These are phyloP conservation scores for Dioszegia crocea DNA, from an alignment of 768 basidiomycete genomes.

Conservation along the genomic window DNA sequence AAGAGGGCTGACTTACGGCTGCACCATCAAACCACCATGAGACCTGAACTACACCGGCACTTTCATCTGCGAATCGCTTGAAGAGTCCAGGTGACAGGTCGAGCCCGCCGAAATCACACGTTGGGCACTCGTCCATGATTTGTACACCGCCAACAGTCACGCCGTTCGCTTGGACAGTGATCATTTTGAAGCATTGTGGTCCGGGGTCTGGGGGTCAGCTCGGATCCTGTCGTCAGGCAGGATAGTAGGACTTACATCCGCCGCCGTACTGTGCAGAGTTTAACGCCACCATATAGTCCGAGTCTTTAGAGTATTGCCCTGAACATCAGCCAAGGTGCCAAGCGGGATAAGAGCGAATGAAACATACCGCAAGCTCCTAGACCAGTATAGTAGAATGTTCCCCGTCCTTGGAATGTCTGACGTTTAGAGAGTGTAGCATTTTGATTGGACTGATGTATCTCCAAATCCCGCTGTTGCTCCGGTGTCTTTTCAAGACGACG, in stretches of 20 bases:
- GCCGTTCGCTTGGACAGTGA: slow-evolving; percentile 37
- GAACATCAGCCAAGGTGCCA: background rate
- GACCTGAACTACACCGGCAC: slow-evolving; percentile 29
- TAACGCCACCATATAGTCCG: slow-evolving; percentile 38
- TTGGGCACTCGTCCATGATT: slow-evolving; percentile 43
- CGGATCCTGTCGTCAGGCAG: background rate
- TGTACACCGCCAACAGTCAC: slow-evolving; percentile 31
- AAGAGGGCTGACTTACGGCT: slow-evolving; percentile 7
- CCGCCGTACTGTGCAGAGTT: slow-evolving; percentile 40
- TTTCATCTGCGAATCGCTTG: slow-evolving; percentile 27
- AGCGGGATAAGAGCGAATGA: background rate
- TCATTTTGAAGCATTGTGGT: slow-evolving; percentile 43
- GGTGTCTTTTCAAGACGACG: background rate
- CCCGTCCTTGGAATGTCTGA: slow-evolving; percentile 14
- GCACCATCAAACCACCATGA: slow-evolving; percentile 42
- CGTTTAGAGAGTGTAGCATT: slow-evolving; percentile 7
- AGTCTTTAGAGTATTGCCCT: slow-evolving; percentile 33
- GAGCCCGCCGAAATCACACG: slow-evolving; percentile 36
- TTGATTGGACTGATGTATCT: background rate
- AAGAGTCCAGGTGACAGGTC: slow-evolving; percentile 42
- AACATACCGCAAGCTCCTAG: slow-evolving; percentile 22
- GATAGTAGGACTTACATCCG: slow-evolving; percentile 31
- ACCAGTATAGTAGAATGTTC: slow-evolving; percentile 25
- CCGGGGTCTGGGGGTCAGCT: slow-evolving; percentile 28
- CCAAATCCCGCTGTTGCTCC: slow-evolving; percentile 2